A percentile compares a stretch with the other conserved stretches of the same genome.
Evolutionary conservation across 176 grass and related monocot species (phyloP).

Genomic region (Oropetium thomaeum): DNA sequence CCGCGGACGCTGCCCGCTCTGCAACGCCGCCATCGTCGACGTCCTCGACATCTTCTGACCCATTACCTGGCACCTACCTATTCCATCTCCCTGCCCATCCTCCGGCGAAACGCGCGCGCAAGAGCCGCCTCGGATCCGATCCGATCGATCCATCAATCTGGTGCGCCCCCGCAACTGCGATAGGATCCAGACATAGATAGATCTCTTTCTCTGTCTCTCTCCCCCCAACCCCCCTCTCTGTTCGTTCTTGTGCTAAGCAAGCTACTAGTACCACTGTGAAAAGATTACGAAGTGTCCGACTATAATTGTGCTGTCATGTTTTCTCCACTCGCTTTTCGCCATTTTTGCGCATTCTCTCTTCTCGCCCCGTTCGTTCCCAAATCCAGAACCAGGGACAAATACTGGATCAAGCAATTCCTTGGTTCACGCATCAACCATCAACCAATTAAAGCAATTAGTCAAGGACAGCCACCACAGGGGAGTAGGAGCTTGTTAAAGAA

Average conservation of each 20-base stretch:
- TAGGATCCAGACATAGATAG: constrained; percentile 38
- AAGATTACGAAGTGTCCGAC: constrained; percentile 2
- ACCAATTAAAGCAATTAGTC: background rate
- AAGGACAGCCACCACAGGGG: background rate
- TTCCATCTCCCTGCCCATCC: background rate
- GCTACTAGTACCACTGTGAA: constrained; percentile 7
- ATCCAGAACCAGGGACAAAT: background rate
- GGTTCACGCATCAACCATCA: background rate
- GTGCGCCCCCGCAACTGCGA: background rate
- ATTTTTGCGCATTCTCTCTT: background rate
- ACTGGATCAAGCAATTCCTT: constrained; percentile 7
- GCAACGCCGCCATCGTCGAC: constrained; percentile 80
- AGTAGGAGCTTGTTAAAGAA: background rate
- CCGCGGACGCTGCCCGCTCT: constrained; percentile 82
- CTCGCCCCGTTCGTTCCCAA: background rate
- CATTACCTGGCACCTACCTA: background rate
- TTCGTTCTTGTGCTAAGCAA: background rate
- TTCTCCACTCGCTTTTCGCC: background rate
- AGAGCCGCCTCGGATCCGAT: background rate
- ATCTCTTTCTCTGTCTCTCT: constrained; percentile 10
- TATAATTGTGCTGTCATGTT: background rate
- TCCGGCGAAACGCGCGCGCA: background rate
- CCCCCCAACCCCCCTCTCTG: background rate
- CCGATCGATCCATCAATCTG: background rate
- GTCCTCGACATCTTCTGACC: constrained; percentile 88